Percentiles rank a stretch among this genome's conserved stretches.
These are phyloP conservation scores for Syzygium aqueum DNA, from an alignment of 345 rosid genomes.

Conservation along the genomic window DNA sequence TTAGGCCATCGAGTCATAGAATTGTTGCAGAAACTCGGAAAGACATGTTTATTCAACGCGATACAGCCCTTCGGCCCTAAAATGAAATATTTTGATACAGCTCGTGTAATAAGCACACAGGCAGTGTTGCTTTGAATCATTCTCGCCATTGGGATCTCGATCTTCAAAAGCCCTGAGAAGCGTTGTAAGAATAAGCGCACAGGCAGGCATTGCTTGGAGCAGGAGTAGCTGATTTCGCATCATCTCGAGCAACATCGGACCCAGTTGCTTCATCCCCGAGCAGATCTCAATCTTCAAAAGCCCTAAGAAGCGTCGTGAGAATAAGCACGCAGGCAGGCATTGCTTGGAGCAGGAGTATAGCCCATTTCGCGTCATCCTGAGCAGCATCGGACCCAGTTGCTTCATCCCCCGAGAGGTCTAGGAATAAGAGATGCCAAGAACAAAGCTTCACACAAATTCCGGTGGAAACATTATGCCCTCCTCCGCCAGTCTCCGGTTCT, in stretches of 20 bases:
- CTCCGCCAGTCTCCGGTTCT: not conserved
- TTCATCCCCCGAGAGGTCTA: not conserved
- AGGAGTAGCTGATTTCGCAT: not conserved
- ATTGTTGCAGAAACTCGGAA: not conserved
- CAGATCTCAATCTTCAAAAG: not conserved
- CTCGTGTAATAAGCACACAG: not conserved
- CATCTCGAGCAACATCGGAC: not conserved
- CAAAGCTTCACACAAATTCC: not conserved
- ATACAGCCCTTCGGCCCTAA: not conserved
- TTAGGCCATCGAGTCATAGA: not conserved
- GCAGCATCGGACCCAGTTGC: not conserved
- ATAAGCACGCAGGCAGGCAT: not conserved
- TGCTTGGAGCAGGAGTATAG: not conserved
- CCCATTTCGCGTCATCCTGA: no score
- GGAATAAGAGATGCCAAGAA: accelerated
- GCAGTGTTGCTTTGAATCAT: not conserved
- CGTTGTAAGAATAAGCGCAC: not conserved
- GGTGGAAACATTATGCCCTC: not conserved
- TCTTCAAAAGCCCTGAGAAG: not conserved
- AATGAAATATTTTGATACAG: not conserved
- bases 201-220: not conserved
- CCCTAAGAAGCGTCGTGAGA: not conserved
- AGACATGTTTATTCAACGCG: not conserved
- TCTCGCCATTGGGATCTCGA: not conserved
- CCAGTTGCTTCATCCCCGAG: not conserved